These are phyloP conservation scores for Scheffersomyces segobiensis DNA, from an alignment of 1,139 yeast genomes.

Conservation along the genomic window DNA sequence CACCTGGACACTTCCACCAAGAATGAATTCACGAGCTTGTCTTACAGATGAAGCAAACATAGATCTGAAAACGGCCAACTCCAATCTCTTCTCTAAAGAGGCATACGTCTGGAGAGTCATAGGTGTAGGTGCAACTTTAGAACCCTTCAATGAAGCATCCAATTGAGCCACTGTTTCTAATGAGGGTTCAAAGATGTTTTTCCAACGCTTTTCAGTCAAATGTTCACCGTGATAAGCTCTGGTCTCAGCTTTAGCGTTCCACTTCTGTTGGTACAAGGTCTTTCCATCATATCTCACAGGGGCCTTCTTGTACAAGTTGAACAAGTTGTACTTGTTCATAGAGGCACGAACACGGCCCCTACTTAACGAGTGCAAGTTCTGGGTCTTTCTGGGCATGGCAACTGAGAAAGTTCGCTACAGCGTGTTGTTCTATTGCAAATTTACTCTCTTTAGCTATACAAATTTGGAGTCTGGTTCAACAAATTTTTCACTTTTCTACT, in stretches of 20 bases:
- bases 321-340: constrained; percentile 88
- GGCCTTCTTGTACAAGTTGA: constrained; percentile 76
- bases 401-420: neutral
- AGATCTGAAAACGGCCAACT: constrained; percentile 85
- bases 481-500: neutral
- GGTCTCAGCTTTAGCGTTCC: constrained; percentile 88
- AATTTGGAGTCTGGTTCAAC: neutral
- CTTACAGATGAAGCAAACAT: constrained; percentile 92
- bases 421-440: neutral
- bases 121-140: constrained; percentile 61
- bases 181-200: constrained; percentile 67
- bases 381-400: constrained; percentile 64
- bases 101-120: constrained; percentile 88
- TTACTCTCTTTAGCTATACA: neutral
- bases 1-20: constrained; percentile 81
- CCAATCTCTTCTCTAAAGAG: constrained; percentile 82
- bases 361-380: constrained; percentile 56
- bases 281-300: constrained; percentile 52
- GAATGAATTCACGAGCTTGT: constrained; percentile 88
- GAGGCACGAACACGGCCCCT: constrained; percentile 85
- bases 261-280: constrained; percentile 84
- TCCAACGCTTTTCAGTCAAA: constrained; percentile 81
- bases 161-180: constrained; percentile 84
- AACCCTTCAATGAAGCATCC: constrained; percentile 71
- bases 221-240: constrained; percentile 97